Percentiles rank a stretch among this genome's conserved stretches.
phyloP scores from a whole-genome alignment of 768 basidiomycete genomes.

The Inosperma sp. region DNA sequence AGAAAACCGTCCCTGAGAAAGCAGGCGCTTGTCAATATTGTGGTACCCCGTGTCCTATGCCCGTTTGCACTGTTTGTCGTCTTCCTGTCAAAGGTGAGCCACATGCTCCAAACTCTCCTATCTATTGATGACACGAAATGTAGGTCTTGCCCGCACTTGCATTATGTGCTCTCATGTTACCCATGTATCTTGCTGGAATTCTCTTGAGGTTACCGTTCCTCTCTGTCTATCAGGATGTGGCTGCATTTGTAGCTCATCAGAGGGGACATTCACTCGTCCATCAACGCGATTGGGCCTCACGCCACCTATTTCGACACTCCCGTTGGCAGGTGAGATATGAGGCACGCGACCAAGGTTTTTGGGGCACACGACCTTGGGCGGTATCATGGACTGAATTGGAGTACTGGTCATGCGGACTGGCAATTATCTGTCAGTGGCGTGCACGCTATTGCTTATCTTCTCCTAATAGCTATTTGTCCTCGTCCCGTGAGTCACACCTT shows the following conservation, averaged over 20 bases:
- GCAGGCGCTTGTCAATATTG: slow-evolving; percentile 41
- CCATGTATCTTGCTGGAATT: slow-evolving; percentile 62
- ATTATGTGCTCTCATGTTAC: slow-evolving; percentile 58
- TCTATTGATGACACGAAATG: slow-evolving; percentile 4
- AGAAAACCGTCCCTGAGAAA: slow-evolving; percentile 33
- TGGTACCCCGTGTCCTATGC: slow-evolving; percentile 38
- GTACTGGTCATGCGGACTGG: neutral
- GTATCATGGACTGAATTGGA: neutral
- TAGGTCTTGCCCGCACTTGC: slow-evolving; percentile 62
- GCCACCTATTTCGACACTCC: slow-evolving; percentile 18
- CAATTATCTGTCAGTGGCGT: neutral
- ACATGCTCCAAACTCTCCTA: neutral
- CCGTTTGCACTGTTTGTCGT: slow-evolving; percentile 68
- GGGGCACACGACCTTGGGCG: slow-evolving; percentile 1
- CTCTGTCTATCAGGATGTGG: slow-evolving; percentile 68
- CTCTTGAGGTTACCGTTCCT: slow-evolving; percentile 37
- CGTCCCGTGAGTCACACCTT: too few relatives aligned
- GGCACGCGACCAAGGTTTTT: too few relatives aligned
- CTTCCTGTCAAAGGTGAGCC: slow-evolving; percentile 67
- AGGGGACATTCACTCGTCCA: slow-evolving; percentile 28
- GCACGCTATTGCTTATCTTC: too few relatives aligned
- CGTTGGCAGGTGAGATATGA: slow-evolving; percentile 10
- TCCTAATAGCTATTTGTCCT: too few relatives aligned
- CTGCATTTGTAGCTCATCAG: slow-evolving; percentile 47
- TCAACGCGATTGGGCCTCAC: slow-evolving; percentile 30